phyloP scores from a whole-genome alignment of 192 early-diverging fungal species.

The Podila minutissima region DNA sequence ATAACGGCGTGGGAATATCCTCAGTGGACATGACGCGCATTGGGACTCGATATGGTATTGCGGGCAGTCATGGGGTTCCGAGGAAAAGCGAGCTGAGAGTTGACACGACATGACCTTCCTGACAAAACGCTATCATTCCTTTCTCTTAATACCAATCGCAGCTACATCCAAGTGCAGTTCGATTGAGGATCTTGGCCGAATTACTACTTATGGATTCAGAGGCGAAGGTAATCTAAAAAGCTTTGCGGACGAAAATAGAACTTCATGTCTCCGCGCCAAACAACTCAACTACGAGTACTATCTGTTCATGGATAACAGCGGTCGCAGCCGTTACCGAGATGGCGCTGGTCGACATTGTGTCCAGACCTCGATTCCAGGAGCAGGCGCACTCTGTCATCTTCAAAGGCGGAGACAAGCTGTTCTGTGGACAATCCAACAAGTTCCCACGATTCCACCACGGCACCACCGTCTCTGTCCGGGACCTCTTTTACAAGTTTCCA shows the following conservation, averaged over 20 bases:
- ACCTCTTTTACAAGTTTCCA: conserved; percentile 77
- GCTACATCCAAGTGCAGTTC: conserved; percentile 69
- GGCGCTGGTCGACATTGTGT: conserved; percentile 40
- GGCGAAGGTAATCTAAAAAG: conserved; percentile 67
- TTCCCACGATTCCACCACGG: conserved; percentile 54
- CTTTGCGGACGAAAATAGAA: neutral
- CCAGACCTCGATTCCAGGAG: conserved; percentile 17
- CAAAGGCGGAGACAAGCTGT: conserved; percentile 57
- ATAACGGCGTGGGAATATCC: conserved; percentile 71
- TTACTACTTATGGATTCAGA: conserved; percentile 70
- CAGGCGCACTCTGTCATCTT: conserved; percentile 18
- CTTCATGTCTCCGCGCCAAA: neutral
- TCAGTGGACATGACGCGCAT: conserved; percentile 56
- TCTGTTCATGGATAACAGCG: neutral
- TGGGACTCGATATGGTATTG: conserved; percentile 55
- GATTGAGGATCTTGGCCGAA: conserved; percentile 45
- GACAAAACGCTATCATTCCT: neutral
- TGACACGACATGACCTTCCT: neutral
- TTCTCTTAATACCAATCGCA: conserved; percentile 9
- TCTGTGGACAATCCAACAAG: conserved; percentile 52
- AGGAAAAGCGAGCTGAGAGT: neutral
- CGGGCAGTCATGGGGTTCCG: neutral
- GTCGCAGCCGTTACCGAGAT: conserved; percentile 32
- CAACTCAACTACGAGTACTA: neutral
- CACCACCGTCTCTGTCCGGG: conserved; percentile 67